Evolutionary conservation across 257 asterid species (phyloP).

Genomic region (Solanum peruvianum): DNA sequence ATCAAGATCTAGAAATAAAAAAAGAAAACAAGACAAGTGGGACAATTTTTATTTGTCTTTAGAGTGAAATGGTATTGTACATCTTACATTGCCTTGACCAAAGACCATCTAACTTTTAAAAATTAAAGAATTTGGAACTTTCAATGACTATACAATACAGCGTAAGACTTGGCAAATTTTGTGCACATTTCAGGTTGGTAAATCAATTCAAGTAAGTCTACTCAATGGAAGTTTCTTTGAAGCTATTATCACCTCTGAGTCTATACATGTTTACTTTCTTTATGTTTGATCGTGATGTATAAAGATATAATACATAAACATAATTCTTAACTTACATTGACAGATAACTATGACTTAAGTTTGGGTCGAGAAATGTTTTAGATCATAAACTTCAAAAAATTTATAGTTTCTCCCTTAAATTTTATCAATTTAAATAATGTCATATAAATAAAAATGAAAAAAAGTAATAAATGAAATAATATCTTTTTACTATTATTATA

Average conservation of each 20-base stretch:
- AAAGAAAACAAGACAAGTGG: conserved; percentile 5
- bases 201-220: background rate
- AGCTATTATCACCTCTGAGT: background rate
- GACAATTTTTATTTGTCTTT: background rate
- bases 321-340: fast-evolving
- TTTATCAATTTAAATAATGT: no score
- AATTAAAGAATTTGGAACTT: background rate
- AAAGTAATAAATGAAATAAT: no score
- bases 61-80: background rate
- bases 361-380: no score
- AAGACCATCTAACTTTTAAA: background rate
- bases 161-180: background rate
- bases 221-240: background rate
- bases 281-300: background rate
- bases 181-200: background rate
- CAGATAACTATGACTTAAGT: no score
- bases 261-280: no score
- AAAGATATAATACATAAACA: no score
- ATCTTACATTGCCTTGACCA: background rate
- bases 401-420: no score
- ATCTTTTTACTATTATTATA: no score
- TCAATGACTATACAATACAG: background rate
- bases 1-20: background rate
- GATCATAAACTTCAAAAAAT: no score
- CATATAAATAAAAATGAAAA: no score